Conservation (phyloP, 2,329 filamentous ascomycete species). For the Ophiobolus disseminans region DNA sequence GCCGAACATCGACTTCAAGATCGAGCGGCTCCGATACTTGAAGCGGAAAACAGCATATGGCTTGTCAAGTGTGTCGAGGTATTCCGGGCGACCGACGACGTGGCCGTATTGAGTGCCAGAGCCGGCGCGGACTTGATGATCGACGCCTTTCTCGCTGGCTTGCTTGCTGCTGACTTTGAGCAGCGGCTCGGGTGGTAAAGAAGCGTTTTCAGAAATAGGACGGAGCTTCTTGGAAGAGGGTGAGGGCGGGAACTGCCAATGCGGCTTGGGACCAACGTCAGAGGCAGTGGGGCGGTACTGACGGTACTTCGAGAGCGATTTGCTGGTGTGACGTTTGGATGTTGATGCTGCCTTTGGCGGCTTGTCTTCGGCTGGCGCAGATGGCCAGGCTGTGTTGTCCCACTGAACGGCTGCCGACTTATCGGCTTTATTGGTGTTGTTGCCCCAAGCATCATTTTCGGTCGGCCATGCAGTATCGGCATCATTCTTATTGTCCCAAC, state of each 20-base stretch:
- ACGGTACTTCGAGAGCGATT: conserved; percentile 20
- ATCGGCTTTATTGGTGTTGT: background rate
- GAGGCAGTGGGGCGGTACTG: conserved; percentile 4
- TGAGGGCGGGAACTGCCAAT: conserved; percentile 40
- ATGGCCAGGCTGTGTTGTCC: background rate
- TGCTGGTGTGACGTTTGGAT: conserved; percentile 15
- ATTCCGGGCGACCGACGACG: conserved; percentile 45
- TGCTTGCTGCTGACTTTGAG: conserved; percentile 20
- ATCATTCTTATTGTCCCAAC: background rate
- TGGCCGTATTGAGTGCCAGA: conserved; percentile 50
- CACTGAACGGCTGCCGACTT: background rate
- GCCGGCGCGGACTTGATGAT: conserved; percentile 45
- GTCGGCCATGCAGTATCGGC: background rate
- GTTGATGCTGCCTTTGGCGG: background rate
- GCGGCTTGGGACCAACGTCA: conserved; percentile 29
- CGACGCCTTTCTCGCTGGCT: conserved; percentile 24
- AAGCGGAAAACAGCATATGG: conserved; percentile 59
- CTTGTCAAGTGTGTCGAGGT: conserved; percentile 47
- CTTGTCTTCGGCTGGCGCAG: background rate
- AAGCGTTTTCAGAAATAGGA: conserved; percentile 21
- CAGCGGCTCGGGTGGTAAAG: conserved; percentile 39
- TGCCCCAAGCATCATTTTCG: background rate
- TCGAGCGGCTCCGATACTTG: conserved; percentile 50
- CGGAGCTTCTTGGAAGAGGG: conserved; percentile 1
- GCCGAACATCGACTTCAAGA: conserved; percentile 46